These are phyloP conservation scores for Rhinocladiella similis DNA, from an alignment of 2,329 filamentous ascomycete genomes.

Conservation along the genomic window DNA sequence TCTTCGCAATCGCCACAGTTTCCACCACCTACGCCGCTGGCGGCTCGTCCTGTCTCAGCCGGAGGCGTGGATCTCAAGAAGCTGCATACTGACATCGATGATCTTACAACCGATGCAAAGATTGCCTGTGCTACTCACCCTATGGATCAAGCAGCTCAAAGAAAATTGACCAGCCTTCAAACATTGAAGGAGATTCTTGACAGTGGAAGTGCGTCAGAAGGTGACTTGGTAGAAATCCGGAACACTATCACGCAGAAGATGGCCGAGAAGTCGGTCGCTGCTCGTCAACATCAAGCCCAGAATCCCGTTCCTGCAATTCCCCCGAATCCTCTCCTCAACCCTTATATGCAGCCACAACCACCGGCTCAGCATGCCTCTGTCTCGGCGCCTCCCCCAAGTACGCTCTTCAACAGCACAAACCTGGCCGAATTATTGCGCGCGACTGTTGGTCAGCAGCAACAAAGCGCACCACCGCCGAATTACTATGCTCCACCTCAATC, in stretches of 20 bases:
- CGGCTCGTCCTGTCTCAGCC: conserved; percentile 33
- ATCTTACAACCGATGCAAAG: conserved; percentile 30
- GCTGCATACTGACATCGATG: conserved; percentile 69
- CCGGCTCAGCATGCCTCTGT: conserved; percentile 31
- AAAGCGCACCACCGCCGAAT: conserved; percentile 35
- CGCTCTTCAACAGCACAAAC: conserved; percentile 43
- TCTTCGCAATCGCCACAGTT: conserved; percentile 32
- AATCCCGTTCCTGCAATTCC: conserved; percentile 30
- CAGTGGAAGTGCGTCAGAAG: conserved; percentile 24
- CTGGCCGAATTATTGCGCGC: conserved; percentile 47
- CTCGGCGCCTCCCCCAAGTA: conserved; percentile 28
- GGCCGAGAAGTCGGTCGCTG: conserved; percentile 49
- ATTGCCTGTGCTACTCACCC: conserved; percentile 31
- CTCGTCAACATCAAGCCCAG: conserved; percentile 35
- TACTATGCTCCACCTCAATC: conserved; percentile 15
- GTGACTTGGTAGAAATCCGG: conserved; percentile 27
- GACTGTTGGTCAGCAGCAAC: conserved; percentile 46
- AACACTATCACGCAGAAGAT: conserved; percentile 28
- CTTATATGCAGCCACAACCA: conserved; percentile 34
- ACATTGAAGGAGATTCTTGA: conserved; percentile 31
- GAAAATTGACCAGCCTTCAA: conserved; percentile 29
- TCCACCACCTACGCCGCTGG: conserved; percentile 34
- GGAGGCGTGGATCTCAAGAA: conserved; percentile 60
- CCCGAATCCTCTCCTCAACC: conserved; percentile 33
- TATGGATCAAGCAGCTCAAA: conserved; percentile 26